Evolutionary conservation across 2,329 filamentous ascomycete species (phyloP), one percentile per base, ranked within the genome.

Genomic region (Chlorencoelia australis): DNA sequence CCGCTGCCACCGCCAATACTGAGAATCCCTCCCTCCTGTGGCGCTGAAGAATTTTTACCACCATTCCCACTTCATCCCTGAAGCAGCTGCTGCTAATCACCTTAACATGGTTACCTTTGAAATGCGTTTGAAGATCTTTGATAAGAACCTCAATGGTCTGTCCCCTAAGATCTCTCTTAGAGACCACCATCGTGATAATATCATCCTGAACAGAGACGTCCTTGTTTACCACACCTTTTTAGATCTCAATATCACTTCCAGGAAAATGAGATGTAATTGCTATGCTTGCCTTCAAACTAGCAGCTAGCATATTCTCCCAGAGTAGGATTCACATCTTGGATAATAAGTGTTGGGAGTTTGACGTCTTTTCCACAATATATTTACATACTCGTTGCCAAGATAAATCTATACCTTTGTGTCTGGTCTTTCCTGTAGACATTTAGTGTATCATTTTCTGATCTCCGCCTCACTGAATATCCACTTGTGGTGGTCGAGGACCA

Each of bases 91-190:
- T 88, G 37, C 91, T 88, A 56, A 95, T 94, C 49, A 98, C 91
- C 66, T 96, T 96, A 66, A 98, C 91, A 56, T 98, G 91, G 54
- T 98, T 91, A 67, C 91, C 91, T 47, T 74, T 78, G 71, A 98
- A 98, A 19, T 84, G 75, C 63, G 98, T 98, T 40, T 91, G 83
- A 17, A 98, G 69, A 29, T 85, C 84, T 61, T 91, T 93, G 44
- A 87, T 82, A 1, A 91, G 91, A 8, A 94, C 88, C 57, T 96
- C 89, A 30, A 98, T 91, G 4, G 73, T 78, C 57, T 94, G 83
- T 7, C 88, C 89, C 34, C 66, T 68, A 18, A 96, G 68, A 26
- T 82, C 80, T 30, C 91, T 91, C 53, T 93, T 82, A 1, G 76
- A 81, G 11, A 96, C 87, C 41, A 75, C 69, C 53, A 98, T 74